Conservation (phyloP, 106 monocot species). For the Acanthochlamys bracteata region DNA sequence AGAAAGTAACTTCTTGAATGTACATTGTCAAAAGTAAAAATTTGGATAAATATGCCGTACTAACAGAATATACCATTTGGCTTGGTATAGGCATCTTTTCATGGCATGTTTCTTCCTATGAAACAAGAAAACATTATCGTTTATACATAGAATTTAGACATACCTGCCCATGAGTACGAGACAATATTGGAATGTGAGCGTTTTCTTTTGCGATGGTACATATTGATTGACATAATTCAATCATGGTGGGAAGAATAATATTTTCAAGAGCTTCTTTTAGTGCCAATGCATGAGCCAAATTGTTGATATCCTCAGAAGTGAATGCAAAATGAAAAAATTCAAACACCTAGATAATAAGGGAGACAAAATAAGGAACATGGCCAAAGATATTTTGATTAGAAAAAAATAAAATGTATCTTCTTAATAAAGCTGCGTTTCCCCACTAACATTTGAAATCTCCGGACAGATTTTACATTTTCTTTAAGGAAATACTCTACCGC, state of each 20-base stretch:
- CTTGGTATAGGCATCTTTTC: no score
- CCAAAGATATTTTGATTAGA: neutral
- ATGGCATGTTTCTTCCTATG: no score
- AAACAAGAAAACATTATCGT: neutral
- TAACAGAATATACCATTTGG: no score
- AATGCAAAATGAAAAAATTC: constrained; percentile 99
- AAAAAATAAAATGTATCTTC: neutral
- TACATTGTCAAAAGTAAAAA: no score
- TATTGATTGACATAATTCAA: constrained; percentile 57
- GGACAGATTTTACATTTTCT: constrained; percentile 56
- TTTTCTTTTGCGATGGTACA: constrained; percentile 62
- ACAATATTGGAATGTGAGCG: constrained; percentile 70
- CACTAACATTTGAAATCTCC: constrained; percentile 65
- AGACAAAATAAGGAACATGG: no score
- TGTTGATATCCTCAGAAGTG: constrained; percentile 98
- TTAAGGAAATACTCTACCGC: constrained; percentile 92
- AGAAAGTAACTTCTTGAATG: no score
- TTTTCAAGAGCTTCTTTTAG: constrained; percentile 72
- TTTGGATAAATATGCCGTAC: no score
- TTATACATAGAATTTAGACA: no score
- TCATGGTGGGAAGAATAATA: constrained; percentile 76
- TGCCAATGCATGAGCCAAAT: constrained; percentile 75
- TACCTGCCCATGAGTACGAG: constrained; percentile 99
- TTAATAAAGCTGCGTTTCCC: neutral
- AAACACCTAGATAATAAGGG: constrained; percentile 62